Base-by-base conservation (phyloP, 179 eudicot species). In the Vitellaria paradoxa region DNA sequence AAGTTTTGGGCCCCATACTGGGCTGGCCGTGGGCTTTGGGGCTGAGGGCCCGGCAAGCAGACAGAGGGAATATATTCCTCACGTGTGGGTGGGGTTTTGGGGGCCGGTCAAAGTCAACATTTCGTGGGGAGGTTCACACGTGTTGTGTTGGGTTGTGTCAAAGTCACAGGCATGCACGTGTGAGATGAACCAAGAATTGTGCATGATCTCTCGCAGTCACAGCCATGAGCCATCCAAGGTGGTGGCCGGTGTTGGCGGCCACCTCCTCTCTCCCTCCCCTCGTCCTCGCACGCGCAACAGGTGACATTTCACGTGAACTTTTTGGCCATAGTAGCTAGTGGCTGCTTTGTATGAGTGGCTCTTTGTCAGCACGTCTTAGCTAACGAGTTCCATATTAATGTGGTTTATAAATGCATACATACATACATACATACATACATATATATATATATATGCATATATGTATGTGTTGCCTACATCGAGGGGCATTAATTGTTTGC, bases 21-120 rank as follows among this genome's bases (percentile, higher is more conserved):
- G 80, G 80, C 77, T 50, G 6, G 42, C 40, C 42, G 72, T 78
- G 75, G 37, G 37, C 37, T 78, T 68, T 37, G 1, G 15, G 6
- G 9, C 10, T 7, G 23, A 55, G 50, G 78, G 76, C 79, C 76
- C 76, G 78, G 75, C 84, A 77, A 77, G 37, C 37, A 30, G 37
- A 30, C 37, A 77, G 81, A 81, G 24, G 21, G 65, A 1, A 68
- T 65, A 77, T 81, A 81, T 81, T 9, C 57, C 64, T 72, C 84
- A 77, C 78, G 84, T 81, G 84, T 68, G 81, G 78, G 75, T 81
- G 75, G 78, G 81, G 65, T 37, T 37, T 12, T 26, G 7, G 17
- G 57, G 50, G 57, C 37, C 68, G 13, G 80, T 70, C 77, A 26
- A 81, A 67, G 77, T 64, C 66, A 42, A 70, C 62, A 65, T 70